A percentile compares a stretch with the other conserved stretches of the same genome.
These are phyloP conservation scores for Ramalina intermedia DNA, from an alignment of 495 filamentous ascomycete species.

Conservation along the genomic window DNA sequence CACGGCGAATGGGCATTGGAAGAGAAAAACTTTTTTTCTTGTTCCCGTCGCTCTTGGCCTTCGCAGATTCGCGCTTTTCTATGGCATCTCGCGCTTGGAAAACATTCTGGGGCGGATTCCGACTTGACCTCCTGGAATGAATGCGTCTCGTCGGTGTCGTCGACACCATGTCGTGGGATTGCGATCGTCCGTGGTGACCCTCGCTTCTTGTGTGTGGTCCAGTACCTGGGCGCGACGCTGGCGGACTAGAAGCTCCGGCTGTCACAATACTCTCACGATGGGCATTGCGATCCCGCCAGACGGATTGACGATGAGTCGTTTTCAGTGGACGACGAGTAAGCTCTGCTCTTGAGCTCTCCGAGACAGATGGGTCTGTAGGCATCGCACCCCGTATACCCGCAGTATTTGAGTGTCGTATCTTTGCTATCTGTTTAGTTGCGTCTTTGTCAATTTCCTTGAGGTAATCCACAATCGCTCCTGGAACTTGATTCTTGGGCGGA, in stretches of 20 bases:
- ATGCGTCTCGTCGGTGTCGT: background rate
- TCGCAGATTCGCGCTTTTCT: background rate
- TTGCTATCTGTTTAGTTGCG: background rate
- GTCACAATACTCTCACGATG: too few relatives aligned
- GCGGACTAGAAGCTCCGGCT: too few relatives aligned
- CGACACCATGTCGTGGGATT: background rate
- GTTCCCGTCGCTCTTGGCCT: background rate
- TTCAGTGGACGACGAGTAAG: background rate
- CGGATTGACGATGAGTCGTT: background rate
- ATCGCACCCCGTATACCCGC: background rate
- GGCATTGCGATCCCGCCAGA: too few relatives aligned
- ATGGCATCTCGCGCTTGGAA: constrained; percentile 6
- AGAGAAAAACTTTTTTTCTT: too few relatives aligned
- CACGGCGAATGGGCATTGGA: too few relatives aligned
- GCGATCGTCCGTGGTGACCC: background rate
- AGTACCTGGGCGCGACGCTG: too few relatives aligned
- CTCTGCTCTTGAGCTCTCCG: background rate
- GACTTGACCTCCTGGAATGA: background rate
- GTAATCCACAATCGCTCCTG: background rate
- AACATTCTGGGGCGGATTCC: constrained; percentile 1
- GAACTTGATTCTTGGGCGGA: too few relatives aligned
- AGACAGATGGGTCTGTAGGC: background rate
- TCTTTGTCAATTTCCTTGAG: background rate
- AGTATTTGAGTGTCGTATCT: background rate
- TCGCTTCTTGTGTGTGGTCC: too few relatives aligned